phyloP scores from a whole-genome alignment of 441 rosid genomes.

The Biscutella laevigata region DNA sequence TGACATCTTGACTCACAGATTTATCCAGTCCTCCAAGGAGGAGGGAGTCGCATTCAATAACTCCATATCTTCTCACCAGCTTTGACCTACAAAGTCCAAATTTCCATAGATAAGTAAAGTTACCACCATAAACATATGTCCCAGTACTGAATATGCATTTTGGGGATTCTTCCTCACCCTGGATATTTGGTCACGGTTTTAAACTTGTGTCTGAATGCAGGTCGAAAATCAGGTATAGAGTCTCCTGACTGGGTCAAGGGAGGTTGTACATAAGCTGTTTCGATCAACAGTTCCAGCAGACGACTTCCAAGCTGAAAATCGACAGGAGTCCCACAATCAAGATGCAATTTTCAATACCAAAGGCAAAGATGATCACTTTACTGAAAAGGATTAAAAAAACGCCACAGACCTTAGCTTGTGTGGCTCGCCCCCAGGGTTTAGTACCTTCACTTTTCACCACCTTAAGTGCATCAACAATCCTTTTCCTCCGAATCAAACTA shows the following conservation, averaged over 20 bases:
- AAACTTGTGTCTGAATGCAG: conserved; percentile 71
- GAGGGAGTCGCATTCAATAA: conserved; percentile 74
- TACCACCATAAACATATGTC: not conserved
- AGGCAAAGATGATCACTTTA: conserved; percentile 7
- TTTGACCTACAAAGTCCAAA: conserved; percentile 44
- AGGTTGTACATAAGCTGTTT: conserved; percentile 77
- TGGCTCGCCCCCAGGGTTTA: conserved; percentile 74
- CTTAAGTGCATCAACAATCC: conserved; percentile 52
- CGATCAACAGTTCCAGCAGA: conserved; percentile 63
- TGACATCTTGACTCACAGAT: conserved; percentile 52
- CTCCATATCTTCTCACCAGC: conserved; percentile 57
- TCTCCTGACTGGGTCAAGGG: conserved; percentile 58
- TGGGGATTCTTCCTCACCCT: conserved; percentile 38
- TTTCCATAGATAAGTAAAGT: not conserved
- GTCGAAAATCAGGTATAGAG: conserved; percentile 70
- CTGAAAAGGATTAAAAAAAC: conserved; percentile 3
- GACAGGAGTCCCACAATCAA: not conserved
- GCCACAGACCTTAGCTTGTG: conserved; percentile 70
- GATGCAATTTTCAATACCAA: not conserved
- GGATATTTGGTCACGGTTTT: conserved; percentile 44
- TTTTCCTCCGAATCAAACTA: conserved; percentile 58
- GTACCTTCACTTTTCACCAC: conserved; percentile 54
- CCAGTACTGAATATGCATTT: not conserved
- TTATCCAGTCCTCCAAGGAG: conserved; percentile 62
- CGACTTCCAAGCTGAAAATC: conserved; percentile 73